Evolutionary conservation across 2,329 filamentous ascomycete species (phyloP).

Genomic region (Gaeumannomyces tritici): DNA sequence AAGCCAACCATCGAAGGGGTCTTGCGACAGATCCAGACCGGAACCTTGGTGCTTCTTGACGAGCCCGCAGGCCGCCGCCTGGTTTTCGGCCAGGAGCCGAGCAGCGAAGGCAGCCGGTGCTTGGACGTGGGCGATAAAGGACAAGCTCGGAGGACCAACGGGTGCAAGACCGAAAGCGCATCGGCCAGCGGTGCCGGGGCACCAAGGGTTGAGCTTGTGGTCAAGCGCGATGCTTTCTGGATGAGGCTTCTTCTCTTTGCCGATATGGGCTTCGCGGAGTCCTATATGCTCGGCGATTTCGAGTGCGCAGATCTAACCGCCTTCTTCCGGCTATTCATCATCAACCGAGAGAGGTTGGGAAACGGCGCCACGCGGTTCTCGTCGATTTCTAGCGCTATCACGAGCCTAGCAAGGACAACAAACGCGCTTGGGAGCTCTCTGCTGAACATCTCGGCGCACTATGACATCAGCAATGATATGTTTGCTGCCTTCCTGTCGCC

Average conservation of each 20-base stretch:
- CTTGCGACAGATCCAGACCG: constrained; percentile 35
- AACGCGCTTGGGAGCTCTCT: constrained; percentile 50
- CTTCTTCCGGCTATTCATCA: constrained; percentile 66
- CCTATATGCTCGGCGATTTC: constrained; percentile 65
- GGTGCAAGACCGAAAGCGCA: constrained; percentile 10
- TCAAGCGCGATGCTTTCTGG: constrained; percentile 56
- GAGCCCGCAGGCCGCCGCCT: constrained; percentile 29
- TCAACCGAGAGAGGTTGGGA: constrained; percentile 53
- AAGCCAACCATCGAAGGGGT: constrained; percentile 34
- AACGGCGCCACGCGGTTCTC: constrained; percentile 57
- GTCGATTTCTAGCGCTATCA: constrained; percentile 45
- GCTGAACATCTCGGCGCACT: constrained; percentile 62
- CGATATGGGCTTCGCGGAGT: constrained; percentile 65
- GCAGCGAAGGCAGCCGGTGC: constrained; percentile 14
- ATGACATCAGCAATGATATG: constrained; percentile 69
- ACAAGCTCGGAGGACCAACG: constrained; percentile 4
- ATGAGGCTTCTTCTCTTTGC: constrained; percentile 58
- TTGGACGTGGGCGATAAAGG: constrained; percentile 24
- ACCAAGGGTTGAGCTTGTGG: constrained; percentile 42
- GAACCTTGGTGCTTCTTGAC: constrained; percentile 38
- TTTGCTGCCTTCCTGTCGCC: constrained; percentile 63
- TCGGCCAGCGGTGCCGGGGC: constrained; percentile 25
- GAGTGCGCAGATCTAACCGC: constrained; percentile 55
- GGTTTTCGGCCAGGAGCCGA: constrained; percentile 36
- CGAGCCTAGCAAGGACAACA: constrained; percentile 45